Conservation (phyloP, 2,329 filamentous ascomycete genomes). For the Raffaelea deltoideospora region DNA sequence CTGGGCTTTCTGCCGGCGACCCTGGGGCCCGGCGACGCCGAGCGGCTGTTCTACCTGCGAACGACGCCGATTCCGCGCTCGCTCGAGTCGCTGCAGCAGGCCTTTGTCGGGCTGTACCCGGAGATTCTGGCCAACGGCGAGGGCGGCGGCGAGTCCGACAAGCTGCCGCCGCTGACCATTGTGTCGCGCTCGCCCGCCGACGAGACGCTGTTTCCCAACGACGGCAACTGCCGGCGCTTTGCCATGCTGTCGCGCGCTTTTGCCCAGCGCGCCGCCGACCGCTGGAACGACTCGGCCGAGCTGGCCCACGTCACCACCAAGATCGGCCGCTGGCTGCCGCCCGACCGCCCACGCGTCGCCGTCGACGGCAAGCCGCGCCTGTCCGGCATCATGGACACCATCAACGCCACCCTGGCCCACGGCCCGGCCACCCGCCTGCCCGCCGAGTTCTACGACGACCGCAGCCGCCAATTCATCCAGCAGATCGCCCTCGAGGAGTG, state of each 20-base stretch:
- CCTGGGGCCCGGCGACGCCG: slow-evolving; percentile 30
- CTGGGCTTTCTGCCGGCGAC: slow-evolving; percentile 52
- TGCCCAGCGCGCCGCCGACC: slow-evolving; percentile 52
- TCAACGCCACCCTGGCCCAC: slow-evolving; percentile 80
- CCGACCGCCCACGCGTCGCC: slow-evolving; percentile 49
- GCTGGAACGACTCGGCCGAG: slow-evolving; percentile 63
- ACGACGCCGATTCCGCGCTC: slow-evolving; percentile 62
- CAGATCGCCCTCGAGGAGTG: slow-evolving; percentile 81
- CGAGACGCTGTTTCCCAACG: slow-evolving; percentile 71
- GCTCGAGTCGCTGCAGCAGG: slow-evolving; percentile 62
- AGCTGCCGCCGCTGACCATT: slow-evolving; percentile 44
- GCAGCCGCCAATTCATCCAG: slow-evolving; percentile 51
- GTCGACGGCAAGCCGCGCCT: slow-evolving; percentile 75
- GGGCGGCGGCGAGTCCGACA: slow-evolving; percentile 7
- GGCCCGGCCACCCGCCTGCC: slow-evolving; percentile 67
- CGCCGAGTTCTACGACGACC: slow-evolving; percentile 71
- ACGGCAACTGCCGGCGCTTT: slow-evolving; percentile 58
- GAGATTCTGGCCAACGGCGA: slow-evolving; percentile 24
- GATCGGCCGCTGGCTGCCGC: slow-evolving; percentile 76
- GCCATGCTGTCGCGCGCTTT: slow-evolving; percentile 54
- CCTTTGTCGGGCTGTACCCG: slow-evolving; percentile 63
- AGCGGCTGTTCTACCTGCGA: slow-evolving; percentile 50
- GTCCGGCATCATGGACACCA: slow-evolving; percentile 83
- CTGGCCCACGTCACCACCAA: slow-evolving; percentile 70
- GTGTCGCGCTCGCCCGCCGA: slow-evolving; percentile 48